Conservation (phyloP, 345 rosid genomes). For the Boechera divaricarpa region DNA sequence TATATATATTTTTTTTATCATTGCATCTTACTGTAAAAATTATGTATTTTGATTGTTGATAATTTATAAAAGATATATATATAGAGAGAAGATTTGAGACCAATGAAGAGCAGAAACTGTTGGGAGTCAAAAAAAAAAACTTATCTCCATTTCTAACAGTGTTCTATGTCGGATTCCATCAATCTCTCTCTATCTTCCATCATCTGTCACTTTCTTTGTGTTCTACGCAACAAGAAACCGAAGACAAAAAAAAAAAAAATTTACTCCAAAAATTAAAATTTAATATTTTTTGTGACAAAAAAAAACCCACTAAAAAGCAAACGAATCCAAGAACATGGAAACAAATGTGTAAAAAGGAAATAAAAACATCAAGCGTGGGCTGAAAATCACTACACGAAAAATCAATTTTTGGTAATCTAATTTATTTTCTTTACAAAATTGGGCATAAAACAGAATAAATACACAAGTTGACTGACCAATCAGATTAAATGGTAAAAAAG, state of each 20-base stretch:
- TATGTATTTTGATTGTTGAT: too few relatives aligned
- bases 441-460: background rate
- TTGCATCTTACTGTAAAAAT: background rate
- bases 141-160: conserved; percentile 51
- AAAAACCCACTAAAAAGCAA: conserved; percentile 37
- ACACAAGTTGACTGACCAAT: conserved; percentile 9
- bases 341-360: conserved; percentile 39
- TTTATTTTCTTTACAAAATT: conserved; percentile 2
- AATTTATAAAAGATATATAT: background rate
- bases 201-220: conserved; percentile 66
- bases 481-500: background rate
- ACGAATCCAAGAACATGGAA: conserved; percentile 44
- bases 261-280: conserved; percentile 16
- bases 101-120: conserved; percentile 39
- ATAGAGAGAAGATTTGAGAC: conserved; percentile 10
- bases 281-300: background rate
- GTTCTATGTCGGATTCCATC: conserved; percentile 62
- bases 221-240: conserved; percentile 52
- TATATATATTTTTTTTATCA: background rate
- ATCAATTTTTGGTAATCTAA: background rate
- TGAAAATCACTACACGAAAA: conserved; percentile 32
- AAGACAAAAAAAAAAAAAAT: conserved; percentile 22
- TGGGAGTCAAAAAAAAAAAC: conserved; percentile 56
- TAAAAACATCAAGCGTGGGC: conserved; percentile 37
- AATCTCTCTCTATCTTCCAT: conserved; percentile 38